Percentiles rank a stretch among this genome's conserved stretches.
Evolutionary conservation across 2,329 filamentous ascomycete genomes (phyloP).

Genomic region (Aspergillus jensenii): DNA sequence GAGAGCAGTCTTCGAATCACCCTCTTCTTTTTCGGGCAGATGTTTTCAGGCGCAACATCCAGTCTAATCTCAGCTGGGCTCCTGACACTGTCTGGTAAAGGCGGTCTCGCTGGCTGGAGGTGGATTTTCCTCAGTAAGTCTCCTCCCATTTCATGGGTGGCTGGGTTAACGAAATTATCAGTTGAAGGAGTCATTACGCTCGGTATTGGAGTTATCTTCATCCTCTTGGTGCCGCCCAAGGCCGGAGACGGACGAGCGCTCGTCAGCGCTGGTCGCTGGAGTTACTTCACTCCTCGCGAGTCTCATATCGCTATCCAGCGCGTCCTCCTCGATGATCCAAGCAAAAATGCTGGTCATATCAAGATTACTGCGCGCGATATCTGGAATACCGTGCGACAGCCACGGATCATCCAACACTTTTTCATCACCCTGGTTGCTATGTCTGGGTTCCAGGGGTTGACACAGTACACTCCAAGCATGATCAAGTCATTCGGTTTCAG

Average conservation of each 20-base stretch:
- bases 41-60: constrained; percentile 48
- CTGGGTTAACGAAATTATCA: constrained; percentile 3
- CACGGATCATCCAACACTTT: constrained; percentile 55
- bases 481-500: constrained; percentile 55
- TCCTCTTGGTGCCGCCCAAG: constrained; percentile 41
- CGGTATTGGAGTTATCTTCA: constrained; percentile 39
- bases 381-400: constrained; percentile 42
- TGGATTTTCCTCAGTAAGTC: constrained; percentile 51
- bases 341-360: constrained; percentile 36
- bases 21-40: constrained; percentile 58
- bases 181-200: constrained; percentile 57
- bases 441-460: constrained; percentile 51
- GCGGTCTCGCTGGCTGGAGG: constrained; percentile 54
- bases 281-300: constrained; percentile 46
- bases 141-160: too few species aligned
- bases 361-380: constrained; percentile 40
- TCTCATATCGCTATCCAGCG: constrained; percentile 43
- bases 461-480: constrained; percentile 57
- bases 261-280: constrained; percentile 38
- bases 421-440: constrained; percentile 47
- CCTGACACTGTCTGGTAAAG: constrained; percentile 51
- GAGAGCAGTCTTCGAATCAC: constrained; percentile 56
- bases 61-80: constrained; percentile 40
- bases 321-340: constrained; percentile 47
- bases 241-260: constrained; percentile 38